These are phyloP conservation scores for Suhomyces ambrosiae DNA, from an alignment of 1,139 yeast species.

Conservation along the genomic window DNA sequence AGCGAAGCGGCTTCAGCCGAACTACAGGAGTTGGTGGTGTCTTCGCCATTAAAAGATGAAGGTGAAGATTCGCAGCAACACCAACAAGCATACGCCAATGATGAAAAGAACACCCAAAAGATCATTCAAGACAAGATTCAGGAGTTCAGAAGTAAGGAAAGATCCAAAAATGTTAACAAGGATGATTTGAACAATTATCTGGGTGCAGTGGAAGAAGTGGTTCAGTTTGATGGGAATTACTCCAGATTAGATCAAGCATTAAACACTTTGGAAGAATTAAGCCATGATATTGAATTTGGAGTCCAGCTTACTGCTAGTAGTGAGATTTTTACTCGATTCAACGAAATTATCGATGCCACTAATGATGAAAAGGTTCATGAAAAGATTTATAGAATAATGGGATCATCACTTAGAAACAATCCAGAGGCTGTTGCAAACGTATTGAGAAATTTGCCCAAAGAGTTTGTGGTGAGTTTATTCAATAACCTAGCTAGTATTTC, in stretches of 20 bases:
- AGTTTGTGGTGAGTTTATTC: constrained; percentile 18
- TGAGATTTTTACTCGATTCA: constrained; percentile 22
- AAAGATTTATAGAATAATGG: constrained; percentile 51
- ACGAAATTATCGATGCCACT: constrained; percentile 16
- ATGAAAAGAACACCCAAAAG: constrained; percentile 9
- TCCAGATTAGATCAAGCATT: constrained; percentile 33
- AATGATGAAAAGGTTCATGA: constrained; percentile 36
- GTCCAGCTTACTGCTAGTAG: constrained; percentile 33
- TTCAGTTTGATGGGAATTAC: constrained; percentile 16
- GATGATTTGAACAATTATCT: constrained; percentile 30
- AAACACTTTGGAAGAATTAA: constrained; percentile 55
- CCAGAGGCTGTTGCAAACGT: constrained; percentile 55
- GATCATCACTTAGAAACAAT: constrained; percentile 69
- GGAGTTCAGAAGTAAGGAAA: constrained; percentile 15
- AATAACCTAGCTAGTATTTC: constrained; percentile 14
- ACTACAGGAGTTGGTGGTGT: constrained; percentile 21
- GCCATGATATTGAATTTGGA: constrained; percentile 71
- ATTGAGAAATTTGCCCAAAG: constrained; percentile 16
- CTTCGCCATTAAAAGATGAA: constrained; percentile 15
- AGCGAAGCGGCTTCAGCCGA: constrained; percentile 18
- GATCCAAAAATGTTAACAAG: constrained; percentile 16
- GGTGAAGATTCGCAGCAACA: constrained; percentile 16
- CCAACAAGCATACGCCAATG: constrained; percentile 13
- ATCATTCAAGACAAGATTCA: constrained; percentile 19
- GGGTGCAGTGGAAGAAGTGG: constrained; percentile 32